These are phyloP conservation scores for Phaeosphaeria sp. DNA, from an alignment of 2,329 filamentous ascomycete genomes.

Conservation along the genomic window DNA sequence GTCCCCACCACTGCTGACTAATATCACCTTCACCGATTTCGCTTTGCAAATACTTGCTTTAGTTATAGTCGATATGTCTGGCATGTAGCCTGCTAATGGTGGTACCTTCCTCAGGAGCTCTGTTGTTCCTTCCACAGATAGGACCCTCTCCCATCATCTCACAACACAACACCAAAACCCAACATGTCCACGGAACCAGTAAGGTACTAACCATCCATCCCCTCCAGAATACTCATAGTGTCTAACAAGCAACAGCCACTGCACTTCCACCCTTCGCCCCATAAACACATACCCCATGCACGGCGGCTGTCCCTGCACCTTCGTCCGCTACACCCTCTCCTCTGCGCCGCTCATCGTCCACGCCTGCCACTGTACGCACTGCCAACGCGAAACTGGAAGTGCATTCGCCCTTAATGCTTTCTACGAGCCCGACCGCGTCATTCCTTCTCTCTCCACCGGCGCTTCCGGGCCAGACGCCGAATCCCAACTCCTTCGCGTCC, in stretches of 20 bases:
- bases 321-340: slow-evolving; percentile 27
- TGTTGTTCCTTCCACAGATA: not conserved
- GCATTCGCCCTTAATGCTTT: slow-evolving; percentile 50
- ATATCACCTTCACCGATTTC: not conserved
- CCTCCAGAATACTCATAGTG: not conserved
- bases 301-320: slow-evolving; percentile 30
- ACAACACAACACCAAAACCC: not conserved
- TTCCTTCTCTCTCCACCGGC: slow-evolving; percentile 27
- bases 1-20: not conserved
- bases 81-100: not conserved
- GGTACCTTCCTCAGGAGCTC: not conserved
- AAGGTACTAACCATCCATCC: not conserved
- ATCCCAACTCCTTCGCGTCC: slow-evolving; percentile 43
- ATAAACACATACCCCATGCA: not conserved
- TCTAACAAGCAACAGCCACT: not conserved
- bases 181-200: not conserved
- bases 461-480: slow-evolving; percentile 19
- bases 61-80: not conserved
- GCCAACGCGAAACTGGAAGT: slow-evolving; percentile 54
- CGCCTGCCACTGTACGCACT: slow-evolving; percentile 56
- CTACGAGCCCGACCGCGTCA: slow-evolving; percentile 48
- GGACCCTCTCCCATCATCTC: not conserved
- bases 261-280: not conserved
- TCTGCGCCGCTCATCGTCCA: slow-evolving; percentile 39
- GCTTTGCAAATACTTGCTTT: not conserved